These are phyloP conservation scores for Hypocreales sp. DNA, from an alignment of 2,329 filamentous ascomycete genomes.

Conservation along the genomic window DNA sequence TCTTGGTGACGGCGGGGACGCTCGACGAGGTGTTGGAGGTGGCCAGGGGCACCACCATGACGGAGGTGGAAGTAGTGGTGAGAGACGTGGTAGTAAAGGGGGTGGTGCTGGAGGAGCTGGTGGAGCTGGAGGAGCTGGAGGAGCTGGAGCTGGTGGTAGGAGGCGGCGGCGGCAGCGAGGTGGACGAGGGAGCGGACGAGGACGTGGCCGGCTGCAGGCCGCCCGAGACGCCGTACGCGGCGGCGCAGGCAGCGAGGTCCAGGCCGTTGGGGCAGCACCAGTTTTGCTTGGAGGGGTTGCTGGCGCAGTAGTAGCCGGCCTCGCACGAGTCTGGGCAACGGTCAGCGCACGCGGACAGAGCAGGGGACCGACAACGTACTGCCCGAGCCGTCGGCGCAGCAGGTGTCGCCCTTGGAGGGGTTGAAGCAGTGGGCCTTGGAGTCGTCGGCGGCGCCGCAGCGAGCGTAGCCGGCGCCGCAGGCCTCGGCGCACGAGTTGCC, in stretches of 20 bases:
- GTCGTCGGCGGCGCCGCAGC: slow-evolving; percentile 32
- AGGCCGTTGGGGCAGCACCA: slow-evolving; percentile 45
- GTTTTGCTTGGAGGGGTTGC: slow-evolving; percentile 31
- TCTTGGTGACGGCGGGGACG: no score
- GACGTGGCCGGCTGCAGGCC: slow-evolving; percentile 25
- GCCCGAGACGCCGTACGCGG: slow-evolving; percentile 31
- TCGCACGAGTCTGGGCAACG: slow-evolving; percentile 49
- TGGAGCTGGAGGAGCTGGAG: slow-evolving; percentile 9
- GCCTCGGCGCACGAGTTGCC: slow-evolving; percentile 38
- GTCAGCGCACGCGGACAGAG: not conserved
- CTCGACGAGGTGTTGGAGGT: slow-evolving; percentile 13
- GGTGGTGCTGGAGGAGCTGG: slow-evolving; percentile 14
- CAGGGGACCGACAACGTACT: slow-evolving; percentile 25
- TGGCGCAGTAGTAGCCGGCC: slow-evolving; percentile 46
- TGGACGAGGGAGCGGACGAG: slow-evolving; percentile 12
- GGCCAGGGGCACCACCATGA: slow-evolving; percentile 9
- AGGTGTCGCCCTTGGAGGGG: slow-evolving; percentile 31
- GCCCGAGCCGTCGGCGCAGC: slow-evolving; percentile 41
- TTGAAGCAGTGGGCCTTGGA: slow-evolving; percentile 46
- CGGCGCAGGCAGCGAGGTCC: slow-evolving; percentile 38
- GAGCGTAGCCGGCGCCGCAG: slow-evolving; percentile 32
- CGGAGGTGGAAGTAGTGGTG: no score
- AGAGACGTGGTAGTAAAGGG: slow-evolving; percentile 12
- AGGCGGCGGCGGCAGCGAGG: slow-evolving; percentile 7
- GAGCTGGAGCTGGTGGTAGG: slow-evolving; percentile 10